Evolutionary conservation across 2,329 filamentous ascomycete genomes (phyloP).

Genomic region (Xylaria sp.): DNA sequence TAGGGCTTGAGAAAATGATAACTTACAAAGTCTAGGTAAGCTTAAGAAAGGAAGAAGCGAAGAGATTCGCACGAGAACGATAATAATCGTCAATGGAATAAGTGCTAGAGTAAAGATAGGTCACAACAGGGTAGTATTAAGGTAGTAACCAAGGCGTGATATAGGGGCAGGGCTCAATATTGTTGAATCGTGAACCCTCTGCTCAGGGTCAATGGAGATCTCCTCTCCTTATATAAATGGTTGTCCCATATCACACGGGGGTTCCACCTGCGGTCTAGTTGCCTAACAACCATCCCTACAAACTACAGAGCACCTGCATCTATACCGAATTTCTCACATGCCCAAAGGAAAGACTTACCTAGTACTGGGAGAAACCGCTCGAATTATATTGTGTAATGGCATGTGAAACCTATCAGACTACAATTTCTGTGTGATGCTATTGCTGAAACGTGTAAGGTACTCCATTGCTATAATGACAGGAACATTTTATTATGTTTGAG

Average conservation of each 20-base stretch:
- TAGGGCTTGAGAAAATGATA: not conserved
- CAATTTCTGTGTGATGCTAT: not conserved
- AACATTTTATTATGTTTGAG: too few relatives aligned
- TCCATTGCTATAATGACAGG: not conserved
- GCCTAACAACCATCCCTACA: not conserved
- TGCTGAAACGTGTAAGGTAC: not conserved
- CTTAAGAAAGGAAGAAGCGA: not conserved
- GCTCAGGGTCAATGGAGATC: too few relatives aligned
- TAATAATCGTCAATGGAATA: not conserved
- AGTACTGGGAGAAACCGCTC: not conserved
- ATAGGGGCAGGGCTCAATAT: too few relatives aligned
- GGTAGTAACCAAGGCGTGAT: too few relatives aligned
- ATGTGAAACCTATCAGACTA: not conserved
- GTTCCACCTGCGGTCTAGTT: too few relatives aligned
- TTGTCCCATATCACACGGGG: too few relatives aligned
- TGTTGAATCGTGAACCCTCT: too few relatives aligned
- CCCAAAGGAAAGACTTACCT: not conserved
- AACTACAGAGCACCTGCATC: not conserved
- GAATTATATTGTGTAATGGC: not conserved
- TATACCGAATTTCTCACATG: not conserved
- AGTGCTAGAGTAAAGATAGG: too few relatives aligned
- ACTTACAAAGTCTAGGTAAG: not conserved
- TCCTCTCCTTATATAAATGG: too few relatives aligned
- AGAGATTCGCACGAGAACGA: not conserved
- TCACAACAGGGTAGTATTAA: too few relatives aligned